These are phyloP conservation scores for Suhomyces sp. DNA, from an alignment of 805 yeast species.

Conservation along the genomic window DNA sequence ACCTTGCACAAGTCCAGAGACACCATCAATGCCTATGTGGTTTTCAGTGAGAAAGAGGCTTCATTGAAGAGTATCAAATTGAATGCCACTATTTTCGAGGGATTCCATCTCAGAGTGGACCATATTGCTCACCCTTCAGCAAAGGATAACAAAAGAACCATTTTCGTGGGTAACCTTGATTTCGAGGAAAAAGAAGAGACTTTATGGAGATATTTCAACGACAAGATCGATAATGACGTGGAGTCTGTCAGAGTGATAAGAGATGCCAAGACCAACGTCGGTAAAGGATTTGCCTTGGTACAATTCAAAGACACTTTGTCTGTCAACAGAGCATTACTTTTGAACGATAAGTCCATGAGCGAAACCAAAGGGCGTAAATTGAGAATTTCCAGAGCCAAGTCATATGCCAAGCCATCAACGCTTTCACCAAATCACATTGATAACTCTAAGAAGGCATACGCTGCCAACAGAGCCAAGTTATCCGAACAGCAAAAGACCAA, in stretches of 20 bases:
- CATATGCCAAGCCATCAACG: slow-evolving; percentile 39
- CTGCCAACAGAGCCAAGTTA: slow-evolving; percentile 31
- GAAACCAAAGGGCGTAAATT: slow-evolving; percentile 57
- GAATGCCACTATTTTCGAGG: slow-evolving; percentile 68
- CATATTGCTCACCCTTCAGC: slow-evolving; percentile 89
- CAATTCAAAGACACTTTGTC: slow-evolving; percentile 74
- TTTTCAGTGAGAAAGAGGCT: slow-evolving; percentile 56
- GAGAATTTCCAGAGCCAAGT: slow-evolving; percentile 65
- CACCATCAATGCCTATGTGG: slow-evolving; percentile 85
- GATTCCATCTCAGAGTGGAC: slow-evolving; percentile 85
- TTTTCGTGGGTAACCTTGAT: slow-evolving; percentile 91
- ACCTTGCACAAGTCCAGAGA: slow-evolving; percentile 75
- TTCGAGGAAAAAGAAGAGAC: slow-evolving; percentile 91
- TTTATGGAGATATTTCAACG: slow-evolving; percentile 76
- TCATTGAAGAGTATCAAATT: slow-evolving; percentile 48
- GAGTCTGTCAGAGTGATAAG: slow-evolving; percentile 89
- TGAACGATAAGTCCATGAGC: slow-evolving; percentile 63
- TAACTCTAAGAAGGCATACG: slow-evolving; percentile 26
- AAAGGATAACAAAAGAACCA: slow-evolving; percentile 77
- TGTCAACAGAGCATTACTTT: slow-evolving; percentile 77
- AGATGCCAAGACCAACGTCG: slow-evolving; percentile 90
- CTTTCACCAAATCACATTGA: slow-evolving; percentile 46
- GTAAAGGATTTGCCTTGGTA: slow-evolving; percentile 96
- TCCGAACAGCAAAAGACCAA: slow-evolving; percentile 71
- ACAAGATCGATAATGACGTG: slow-evolving; percentile 49